Evolutionary conservation across 306 rosid genomes (phyloP), one percentile per base, ranked within the genome.

Genomic region (Quercus agrifolia): DNA sequence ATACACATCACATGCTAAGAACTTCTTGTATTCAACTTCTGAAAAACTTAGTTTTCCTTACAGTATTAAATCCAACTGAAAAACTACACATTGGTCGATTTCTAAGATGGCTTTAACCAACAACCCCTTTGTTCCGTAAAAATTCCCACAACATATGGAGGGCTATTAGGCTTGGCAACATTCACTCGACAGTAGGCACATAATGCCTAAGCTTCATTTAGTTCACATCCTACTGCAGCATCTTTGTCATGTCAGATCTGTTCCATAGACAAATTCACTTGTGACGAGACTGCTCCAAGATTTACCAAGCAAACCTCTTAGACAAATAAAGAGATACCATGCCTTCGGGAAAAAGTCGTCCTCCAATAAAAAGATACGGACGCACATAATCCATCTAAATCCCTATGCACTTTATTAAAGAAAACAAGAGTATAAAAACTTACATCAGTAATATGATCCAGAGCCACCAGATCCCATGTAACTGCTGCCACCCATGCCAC

Each of bases 371-470:
- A 77, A 61, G 68, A 76, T 2, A 77, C 19, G 78, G 66, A 62
- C 67, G 70, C 49, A 71, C 46, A 4, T 25, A 72, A 77, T 79
- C 64, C 9, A 38, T 72, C 71, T 51, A 18, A 51, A 30, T 70
- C 31, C 56, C 21, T n/a, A 33, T 31, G 31, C 28, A 61, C 25
- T 74, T 58, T 20, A 56, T 61, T 38, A 71, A 71, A 78, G 46
- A 46, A 51, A 70, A 49, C n/a, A 49, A 35, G 23, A 61, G 62
- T 46, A 79, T 38, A 76, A 54, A 46, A 18, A 86, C 82, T 83
- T 85, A 90, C 98, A 93, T 95, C 87, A 95, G 72, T 95, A 95
- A 84, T 95, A 93, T 51, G 98, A 91, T 58, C 97, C 85, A 77
- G 98, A 91, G 76, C 96, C 90, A 56, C 98, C 84, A 19, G 92